Conservation (phyloP, 768 basidiomycete species). For the Lactifluus volemus region DNA sequence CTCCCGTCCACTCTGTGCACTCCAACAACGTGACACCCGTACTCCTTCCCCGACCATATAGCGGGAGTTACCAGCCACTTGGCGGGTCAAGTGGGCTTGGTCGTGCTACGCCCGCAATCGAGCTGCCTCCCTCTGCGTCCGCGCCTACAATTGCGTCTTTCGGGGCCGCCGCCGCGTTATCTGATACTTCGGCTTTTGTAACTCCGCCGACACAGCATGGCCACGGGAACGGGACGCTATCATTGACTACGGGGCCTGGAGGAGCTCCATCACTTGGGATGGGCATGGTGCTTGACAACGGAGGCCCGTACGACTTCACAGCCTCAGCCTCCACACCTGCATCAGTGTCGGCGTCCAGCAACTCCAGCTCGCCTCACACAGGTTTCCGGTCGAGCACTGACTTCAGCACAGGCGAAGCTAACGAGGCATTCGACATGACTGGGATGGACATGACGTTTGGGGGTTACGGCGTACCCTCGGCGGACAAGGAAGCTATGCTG, state of each 20-base stretch:
- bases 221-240: background rate
- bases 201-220: background rate
- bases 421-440: background rate
- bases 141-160: background rate
- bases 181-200: background rate
- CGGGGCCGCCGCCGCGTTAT: background rate
- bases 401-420: background rate
- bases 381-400: background rate
- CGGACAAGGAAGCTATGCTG: constrained; percentile 5
- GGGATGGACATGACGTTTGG: constrained; percentile 11
- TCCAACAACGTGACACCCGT: background rate
- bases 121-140: background rate
- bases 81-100: constrained; percentile 6
- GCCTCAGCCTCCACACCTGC: background rate
- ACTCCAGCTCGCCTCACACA: background rate
- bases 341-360: background rate
- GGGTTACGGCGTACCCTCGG: background rate
- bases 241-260: background rate
- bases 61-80: constrained; percentile 1
- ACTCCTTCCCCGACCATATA: background rate
- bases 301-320: background rate
- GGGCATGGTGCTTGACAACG: background rate
- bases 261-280: background rate
- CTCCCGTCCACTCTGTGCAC: background rate
- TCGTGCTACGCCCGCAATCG: background rate